These are phyloP conservation scores for Rhizoctonia solani DNA, from an alignment of 1,284 basidiomycete genomes.

Conservation along the genomic window DNA sequence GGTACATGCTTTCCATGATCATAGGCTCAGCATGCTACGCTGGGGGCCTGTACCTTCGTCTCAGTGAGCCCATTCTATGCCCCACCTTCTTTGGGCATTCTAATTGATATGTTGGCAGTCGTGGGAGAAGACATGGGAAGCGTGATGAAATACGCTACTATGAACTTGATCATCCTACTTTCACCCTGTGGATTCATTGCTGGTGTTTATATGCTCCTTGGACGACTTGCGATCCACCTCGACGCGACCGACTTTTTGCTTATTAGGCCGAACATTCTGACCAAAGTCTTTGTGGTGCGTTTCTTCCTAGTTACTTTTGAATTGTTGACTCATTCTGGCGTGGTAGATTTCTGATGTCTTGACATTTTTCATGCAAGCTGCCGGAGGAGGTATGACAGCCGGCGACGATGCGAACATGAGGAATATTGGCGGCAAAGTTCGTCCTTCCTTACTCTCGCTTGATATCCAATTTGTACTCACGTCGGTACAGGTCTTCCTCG, in stretches of 20 bases:
- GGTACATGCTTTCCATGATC: slow-evolving; percentile 20
- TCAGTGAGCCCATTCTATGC: not conserved
- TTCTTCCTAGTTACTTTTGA: not conserved
- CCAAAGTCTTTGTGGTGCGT: slow-evolving; percentile 52
- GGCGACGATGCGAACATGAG: slow-evolving; percentile 40
- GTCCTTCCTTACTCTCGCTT: not conserved
- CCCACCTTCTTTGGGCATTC: not conserved
- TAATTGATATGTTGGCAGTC: slow-evolving; percentile 37
- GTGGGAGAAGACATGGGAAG: slow-evolving; percentile 40
- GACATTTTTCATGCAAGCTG: not conserved
- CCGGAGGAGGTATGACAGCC: not conserved
- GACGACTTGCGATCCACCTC: slow-evolving; percentile 60
- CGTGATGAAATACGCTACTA: slow-evolving; percentile 54
- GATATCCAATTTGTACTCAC: not conserved
- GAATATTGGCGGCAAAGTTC: slow-evolving; percentile 42
- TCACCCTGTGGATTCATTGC: slow-evolving; percentile 76
- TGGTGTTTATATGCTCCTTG: slow-evolving; percentile 69
- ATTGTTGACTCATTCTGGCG: not conserved
- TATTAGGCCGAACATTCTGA: slow-evolving; percentile 57
- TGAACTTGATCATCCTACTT: slow-evolving; percentile 62
- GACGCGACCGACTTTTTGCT: slow-evolving; percentile 57
- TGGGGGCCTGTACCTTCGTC: slow-evolving; percentile 13
- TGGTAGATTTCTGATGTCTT: slow-evolving; percentile 52
- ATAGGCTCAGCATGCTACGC: slow-evolving; percentile 3
- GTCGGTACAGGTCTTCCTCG: slow-evolving; percentile 59